phyloP scores from a whole-genome alignment of 768 basidiomycete species.

The Rhizopogon roseolus region DNA sequence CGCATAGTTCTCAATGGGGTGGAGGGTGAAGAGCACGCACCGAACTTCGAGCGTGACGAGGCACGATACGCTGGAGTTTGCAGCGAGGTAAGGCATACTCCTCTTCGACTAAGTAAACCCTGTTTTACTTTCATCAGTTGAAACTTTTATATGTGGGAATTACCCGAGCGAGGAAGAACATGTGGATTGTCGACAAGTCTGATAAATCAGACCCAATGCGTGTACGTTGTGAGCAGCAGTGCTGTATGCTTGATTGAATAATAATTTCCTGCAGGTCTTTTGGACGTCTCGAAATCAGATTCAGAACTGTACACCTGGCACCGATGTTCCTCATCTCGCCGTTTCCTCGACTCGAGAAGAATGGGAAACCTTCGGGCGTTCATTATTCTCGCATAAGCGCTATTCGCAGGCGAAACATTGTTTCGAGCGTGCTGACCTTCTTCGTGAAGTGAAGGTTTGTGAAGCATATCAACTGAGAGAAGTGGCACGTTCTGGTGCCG shows the following conservation, averaged over 20 bases:
- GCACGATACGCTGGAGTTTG: constrained; percentile 51
- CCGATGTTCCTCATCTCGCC: constrained; percentile 49
- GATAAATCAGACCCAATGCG: constrained; percentile 52
- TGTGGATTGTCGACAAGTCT: constrained; percentile 68
- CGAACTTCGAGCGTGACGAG: constrained; percentile 40
- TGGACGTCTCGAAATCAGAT: constrained; percentile 46
- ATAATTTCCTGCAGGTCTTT: constrained; percentile 33
- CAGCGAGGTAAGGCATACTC: constrained; percentile 39
- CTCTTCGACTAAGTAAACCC: neutral
- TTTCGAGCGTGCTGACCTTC: constrained; percentile 42
- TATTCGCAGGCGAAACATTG: constrained; percentile 49
- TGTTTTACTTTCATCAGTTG: constrained; percentile 32
- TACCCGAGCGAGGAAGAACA: constrained; percentile 61
- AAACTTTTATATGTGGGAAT: constrained; percentile 70
- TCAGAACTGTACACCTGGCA: constrained; percentile 42
- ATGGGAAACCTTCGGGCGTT: constrained; percentile 37
- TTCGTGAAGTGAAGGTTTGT: constrained; percentile 40
- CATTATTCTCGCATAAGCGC: constrained; percentile 32
- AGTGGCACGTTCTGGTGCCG: constrained; percentile 33
- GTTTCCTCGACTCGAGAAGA: constrained; percentile 46
- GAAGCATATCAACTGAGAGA: constrained; percentile 52
- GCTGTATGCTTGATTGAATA: neutral
- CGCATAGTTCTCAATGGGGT: constrained; percentile 46
- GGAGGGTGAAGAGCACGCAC: constrained; percentile 28
- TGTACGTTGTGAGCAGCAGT: constrained; percentile 28